Base-by-base conservation (phyloP, 768 basidiomycete species). In the Lyophyllum decastes region DNA sequence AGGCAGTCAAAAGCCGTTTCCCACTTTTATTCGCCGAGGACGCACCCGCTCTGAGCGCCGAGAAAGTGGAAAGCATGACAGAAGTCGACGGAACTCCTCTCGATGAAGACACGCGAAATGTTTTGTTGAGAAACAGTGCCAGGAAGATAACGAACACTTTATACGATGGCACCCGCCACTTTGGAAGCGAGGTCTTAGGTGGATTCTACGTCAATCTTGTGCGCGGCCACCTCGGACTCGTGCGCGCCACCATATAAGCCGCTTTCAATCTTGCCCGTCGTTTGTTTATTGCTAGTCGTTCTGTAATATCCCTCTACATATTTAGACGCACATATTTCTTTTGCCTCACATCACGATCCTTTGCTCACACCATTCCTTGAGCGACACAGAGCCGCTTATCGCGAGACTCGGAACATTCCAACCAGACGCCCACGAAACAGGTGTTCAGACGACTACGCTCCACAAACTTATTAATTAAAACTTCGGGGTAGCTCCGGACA, bases 1-100 rank as follows among this genome's bases (percentile, higher is more conserved):
- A 64, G 14, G 52, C 61, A 2, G 66, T 73, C n/a, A 64, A 61
- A 14, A 59, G 68, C n/a, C 68, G 70, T 7, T 51, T 52, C 26
- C 46, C 45, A 6, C 14, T 55, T 10, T 27, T 52, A 14, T 16
- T 34, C 9, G 2, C 24, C 1, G 33, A 26, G 14, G 38, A 48
- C 30, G 50, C 33, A 17, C 46, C 46, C 7, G 41, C 50, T 34
- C 22, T 52, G 6, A 30, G 7, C 59, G 10, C 38, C 8, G 41
- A 54, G 1, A 43, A 34, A 10, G 52, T 70, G 17, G 24, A 27
- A 25, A 27, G 25, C 2, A 30, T 59, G 16, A 41, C 40, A 19
- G 40, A 41, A 41, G n/a, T 41, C 16, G 40, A 41, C 40, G 40
- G 40, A 7, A 24, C 45, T 16, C 48, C 43, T 6, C 33, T 51